These are phyloP conservation scores for Zangia roseola DNA, from an alignment of 768 basidiomycete species.

Conservation along the genomic window DNA sequence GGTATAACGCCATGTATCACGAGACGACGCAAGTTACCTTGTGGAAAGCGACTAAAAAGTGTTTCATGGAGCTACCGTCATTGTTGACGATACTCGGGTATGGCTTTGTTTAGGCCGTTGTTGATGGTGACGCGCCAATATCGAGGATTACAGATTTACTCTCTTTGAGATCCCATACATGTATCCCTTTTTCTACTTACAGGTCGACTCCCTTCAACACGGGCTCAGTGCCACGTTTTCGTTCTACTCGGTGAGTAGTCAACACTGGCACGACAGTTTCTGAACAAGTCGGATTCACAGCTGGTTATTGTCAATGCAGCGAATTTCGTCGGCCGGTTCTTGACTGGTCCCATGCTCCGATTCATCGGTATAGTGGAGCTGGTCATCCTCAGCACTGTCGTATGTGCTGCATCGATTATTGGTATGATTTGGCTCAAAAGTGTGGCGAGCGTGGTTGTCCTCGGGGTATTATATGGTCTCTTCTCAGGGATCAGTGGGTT, in stretches of 20 bases:
- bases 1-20: slow-evolving; percentile 14
- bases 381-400: slow-evolving; percentile 34
- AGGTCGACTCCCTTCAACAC: slow-evolving; percentile 44
- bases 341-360: slow-evolving; percentile 40
- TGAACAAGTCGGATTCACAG: slow-evolving; percentile 23
- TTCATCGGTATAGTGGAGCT: slow-evolving; percentile 46
- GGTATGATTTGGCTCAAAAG: slow-evolving; percentile 43
- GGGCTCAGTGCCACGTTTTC: slow-evolving; percentile 42
- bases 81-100: slow-evolving; percentile 27
- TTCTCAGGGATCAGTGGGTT: slow-evolving; percentile 45
- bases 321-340: slow-evolving; percentile 46
- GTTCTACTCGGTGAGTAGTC: slow-evolving; percentile 45
- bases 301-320: slow-evolving; percentile 53
- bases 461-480: slow-evolving; percentile 47
- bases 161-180: slow-evolving; percentile 38
- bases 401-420: slow-evolving; percentile 41
- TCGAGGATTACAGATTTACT: not conserved
- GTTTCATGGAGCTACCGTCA: slow-evolving; percentile 23
- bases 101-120: not conserved
- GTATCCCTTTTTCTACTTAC: not conserved
- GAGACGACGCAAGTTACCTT: slow-evolving; percentile 1
- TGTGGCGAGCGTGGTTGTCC: slow-evolving; percentile 37
- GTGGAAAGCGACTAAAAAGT: slow-evolving; percentile 22
- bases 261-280: not conserved
- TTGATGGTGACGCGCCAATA: not conserved